Percentiles rank a stretch among this genome's conserved stretches.
These are phyloP conservation scores for Martensiomyces pterosporus DNA, from an alignment of 192 early-diverging fungal species.

Conservation along the genomic window DNA sequence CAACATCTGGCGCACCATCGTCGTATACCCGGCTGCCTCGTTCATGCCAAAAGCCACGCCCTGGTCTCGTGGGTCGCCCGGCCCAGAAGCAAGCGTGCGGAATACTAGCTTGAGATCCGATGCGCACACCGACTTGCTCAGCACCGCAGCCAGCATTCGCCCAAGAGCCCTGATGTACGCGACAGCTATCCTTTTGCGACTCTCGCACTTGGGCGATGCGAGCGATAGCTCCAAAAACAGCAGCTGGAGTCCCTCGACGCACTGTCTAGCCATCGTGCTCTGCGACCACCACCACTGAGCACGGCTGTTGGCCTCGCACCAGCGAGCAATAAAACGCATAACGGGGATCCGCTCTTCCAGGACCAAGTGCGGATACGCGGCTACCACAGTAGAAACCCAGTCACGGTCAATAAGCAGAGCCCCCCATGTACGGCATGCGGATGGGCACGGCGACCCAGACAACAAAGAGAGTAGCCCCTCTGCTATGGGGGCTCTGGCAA, in stretches of 20 bases:
- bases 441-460: constrained; percentile 12
- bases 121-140: constrained; percentile 20
- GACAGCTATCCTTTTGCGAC: constrained; percentile 4
- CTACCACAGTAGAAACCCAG: constrained; percentile 21
- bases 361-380: constrained; percentile 8
- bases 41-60: not conserved
- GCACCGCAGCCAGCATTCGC: constrained; percentile 17
- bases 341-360: constrained; percentile 9
- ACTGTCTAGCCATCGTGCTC: constrained; percentile 22
- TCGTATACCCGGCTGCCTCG: constrained; percentile 17
- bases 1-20: constrained; percentile 14
- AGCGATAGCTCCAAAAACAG: constrained; percentile 10
- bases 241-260: constrained; percentile 25
- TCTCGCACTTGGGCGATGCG: not conserved
- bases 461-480: constrained; percentile 29
- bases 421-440: constrained; percentile 5
- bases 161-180: constrained; percentile 12
- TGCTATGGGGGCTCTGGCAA: constrained; percentile 9
- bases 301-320: constrained; percentile 20
- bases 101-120: constrained; percentile 27
- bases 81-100: constrained; percentile 25
- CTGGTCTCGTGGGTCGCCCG: not conserved
- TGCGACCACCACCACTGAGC: constrained; percentile 35
- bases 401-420: constrained; percentile 12
- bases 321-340: constrained; percentile 22